Conservation (phyloP, 768 basidiomycete genomes). For the Auriscalpium microsporum region DNA sequence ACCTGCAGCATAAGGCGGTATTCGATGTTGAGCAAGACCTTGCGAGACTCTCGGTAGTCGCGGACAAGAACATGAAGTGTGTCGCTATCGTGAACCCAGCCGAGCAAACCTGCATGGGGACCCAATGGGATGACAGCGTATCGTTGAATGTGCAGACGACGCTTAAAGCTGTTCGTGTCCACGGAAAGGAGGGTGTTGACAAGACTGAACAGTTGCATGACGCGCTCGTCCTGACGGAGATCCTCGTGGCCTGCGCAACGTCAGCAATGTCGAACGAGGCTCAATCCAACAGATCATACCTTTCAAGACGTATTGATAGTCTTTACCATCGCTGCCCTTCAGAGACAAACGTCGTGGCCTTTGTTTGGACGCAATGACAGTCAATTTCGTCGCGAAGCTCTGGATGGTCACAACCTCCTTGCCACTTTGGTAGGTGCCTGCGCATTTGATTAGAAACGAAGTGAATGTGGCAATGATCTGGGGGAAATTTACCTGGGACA, state of each 20-base stretch:
- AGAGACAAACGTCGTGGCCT: conserved; percentile 83
- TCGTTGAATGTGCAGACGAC: conserved; percentile 88
- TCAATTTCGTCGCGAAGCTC: conserved; percentile 81
- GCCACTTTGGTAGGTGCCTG: conserved; percentile 90
- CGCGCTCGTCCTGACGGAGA: conserved; percentile 95
- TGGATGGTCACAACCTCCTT: conserved; percentile 73
- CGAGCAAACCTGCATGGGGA: conserved; percentile 88
- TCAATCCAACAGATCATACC: conserved; percentile 34
- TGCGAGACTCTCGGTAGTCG: conserved; percentile 92
- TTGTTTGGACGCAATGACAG: conserved; percentile 95
- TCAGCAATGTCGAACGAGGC: too few species aligned
- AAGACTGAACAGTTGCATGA: conserved; percentile 97
- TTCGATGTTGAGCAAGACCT: conserved; percentile 95
- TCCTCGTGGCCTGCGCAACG: conserved; percentile 80
- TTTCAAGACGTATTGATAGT: conserved; percentile 89
- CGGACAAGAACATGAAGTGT: conserved; percentile 94
- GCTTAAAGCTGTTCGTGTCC: conserved; percentile 92
- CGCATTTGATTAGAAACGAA: neutral
- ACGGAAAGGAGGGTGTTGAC: conserved; percentile 91
- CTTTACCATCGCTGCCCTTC: conserved; percentile 85
- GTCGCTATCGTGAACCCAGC: conserved; percentile 94
- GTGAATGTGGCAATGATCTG: neutral
- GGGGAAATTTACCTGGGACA: conserved; percentile 65
- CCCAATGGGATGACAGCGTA: conserved; percentile 92
- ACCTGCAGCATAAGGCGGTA: conserved; percentile 98